phyloP scores from a whole-genome alignment of 2,329 filamentous ascomycete species.

The Botrytis fragariae region DNA sequence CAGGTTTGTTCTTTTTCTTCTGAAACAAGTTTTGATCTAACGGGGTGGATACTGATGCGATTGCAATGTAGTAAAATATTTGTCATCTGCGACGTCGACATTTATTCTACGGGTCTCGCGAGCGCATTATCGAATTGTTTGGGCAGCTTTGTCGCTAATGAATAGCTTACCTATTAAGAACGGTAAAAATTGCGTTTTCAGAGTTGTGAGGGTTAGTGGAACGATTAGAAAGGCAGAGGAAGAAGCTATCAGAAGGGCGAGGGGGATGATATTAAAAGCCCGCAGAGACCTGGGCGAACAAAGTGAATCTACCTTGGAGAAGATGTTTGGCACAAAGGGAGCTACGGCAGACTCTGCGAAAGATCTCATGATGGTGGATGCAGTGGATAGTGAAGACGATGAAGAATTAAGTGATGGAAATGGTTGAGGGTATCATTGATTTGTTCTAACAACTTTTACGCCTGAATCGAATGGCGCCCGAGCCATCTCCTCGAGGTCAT shows the following conservation, averaged over 20 bases:
- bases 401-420: conserved; percentile 47
- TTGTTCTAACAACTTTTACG: conserved; percentile 67
- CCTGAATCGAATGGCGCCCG: conserved; percentile 18
- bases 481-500: conserved; percentile 29
- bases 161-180: conserved; percentile 58
- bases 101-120: conserved; percentile 85
- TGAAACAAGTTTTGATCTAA: neutral
- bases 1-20: conserved; percentile 49
- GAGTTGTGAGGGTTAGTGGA: conserved; percentile 82
- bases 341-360: conserved; percentile 37
- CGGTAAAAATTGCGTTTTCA: conserved; percentile 70
- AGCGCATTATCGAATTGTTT: conserved; percentile 80
- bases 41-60: neutral
- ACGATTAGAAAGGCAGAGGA: conserved; percentile 92
- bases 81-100: conserved; percentile 88
- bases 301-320: conserved; percentile 40
- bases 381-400: conserved; percentile 48
- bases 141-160: conserved; percentile 84
- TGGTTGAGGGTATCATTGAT: conserved; percentile 47
- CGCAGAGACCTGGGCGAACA: conserved; percentile 49
- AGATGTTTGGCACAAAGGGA: conserved; percentile 41
- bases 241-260: conserved; percentile 78
- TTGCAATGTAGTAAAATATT: conserved; percentile 72
- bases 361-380: conserved; percentile 46
- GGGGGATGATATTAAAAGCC: conserved; percentile 66